Conservation (phyloP, 2,329 filamentous ascomycete species). For the Fusarium paranaense region DNA sequence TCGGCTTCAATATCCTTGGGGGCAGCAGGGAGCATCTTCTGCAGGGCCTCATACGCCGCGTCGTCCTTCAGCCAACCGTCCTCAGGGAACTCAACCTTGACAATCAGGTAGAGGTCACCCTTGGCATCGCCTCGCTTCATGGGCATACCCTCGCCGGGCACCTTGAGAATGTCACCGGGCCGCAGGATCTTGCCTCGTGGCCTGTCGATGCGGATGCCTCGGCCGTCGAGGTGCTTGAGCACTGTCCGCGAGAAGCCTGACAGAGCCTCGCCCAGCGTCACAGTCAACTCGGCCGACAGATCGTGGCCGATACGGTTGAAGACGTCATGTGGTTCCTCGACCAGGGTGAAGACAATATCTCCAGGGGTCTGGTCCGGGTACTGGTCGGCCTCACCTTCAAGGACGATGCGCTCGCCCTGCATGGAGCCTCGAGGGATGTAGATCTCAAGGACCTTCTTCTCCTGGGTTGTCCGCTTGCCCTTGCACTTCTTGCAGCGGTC, state of each 20-base stretch:
- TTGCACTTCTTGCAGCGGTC: conserved; percentile 99
- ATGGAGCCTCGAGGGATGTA: conserved; percentile 91
- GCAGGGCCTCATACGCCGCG: conserved; percentile 75
- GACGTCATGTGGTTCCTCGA: conserved; percentile 82
- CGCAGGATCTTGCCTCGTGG: conserved; percentile 84
- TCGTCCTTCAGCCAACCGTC: conserved; percentile 84
- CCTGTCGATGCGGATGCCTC: conserved; percentile 85
- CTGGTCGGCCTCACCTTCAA: conserved; percentile 96
- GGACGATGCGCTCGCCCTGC: conserved; percentile 88
- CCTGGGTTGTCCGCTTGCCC: conserved; percentile 85
- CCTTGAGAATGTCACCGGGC: conserved; percentile 86
- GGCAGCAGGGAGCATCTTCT: conserved; percentile 79
- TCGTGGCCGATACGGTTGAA: conserved; percentile 90
- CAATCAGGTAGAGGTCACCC: conserved; percentile 88
- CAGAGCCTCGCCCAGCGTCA: conserved; percentile 86
- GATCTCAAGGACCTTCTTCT: conserved; percentile 94
- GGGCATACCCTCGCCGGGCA: conserved; percentile 94
- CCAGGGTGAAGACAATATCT: conserved; percentile 90
- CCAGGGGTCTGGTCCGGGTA: conserved; percentile 88
- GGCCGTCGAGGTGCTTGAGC: conserved; percentile 90
- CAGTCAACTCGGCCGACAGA: conserved; percentile 81
- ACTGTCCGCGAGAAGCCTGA: conserved; percentile 92
- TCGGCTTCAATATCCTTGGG: conserved; percentile 73
- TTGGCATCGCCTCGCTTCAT: conserved; percentile 84
- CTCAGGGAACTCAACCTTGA: conserved; percentile 90